These are phyloP conservation scores for Spathaspora girioi DNA, from an alignment of 805 yeast species.

Conservation along the genomic window DNA sequence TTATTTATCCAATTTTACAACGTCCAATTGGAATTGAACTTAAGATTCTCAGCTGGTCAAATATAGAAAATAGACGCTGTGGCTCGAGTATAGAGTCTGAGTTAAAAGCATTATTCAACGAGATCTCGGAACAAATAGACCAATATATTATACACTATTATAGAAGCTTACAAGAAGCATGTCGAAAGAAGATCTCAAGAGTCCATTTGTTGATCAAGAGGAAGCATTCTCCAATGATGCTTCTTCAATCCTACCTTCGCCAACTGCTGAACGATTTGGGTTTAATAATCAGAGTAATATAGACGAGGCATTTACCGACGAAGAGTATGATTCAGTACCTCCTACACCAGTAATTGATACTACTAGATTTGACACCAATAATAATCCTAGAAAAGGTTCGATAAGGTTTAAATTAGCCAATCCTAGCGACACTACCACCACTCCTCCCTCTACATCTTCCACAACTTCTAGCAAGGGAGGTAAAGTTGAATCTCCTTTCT, in stretches of 20 bases:
- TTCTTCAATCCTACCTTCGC: slow-evolving; percentile 6
- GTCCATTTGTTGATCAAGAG: slow-evolving; percentile 10
- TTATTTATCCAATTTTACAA: too few species aligned
- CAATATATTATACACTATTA: too few species aligned
- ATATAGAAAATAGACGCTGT: neutral
- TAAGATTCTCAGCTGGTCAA: neutral
- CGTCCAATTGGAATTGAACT: neutral
- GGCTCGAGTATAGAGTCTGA: neutral
- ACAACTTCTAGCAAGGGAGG: slow-evolving; percentile 2
- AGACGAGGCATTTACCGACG: slow-evolving; percentile 16
- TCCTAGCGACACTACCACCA: slow-evolving; percentile 4
- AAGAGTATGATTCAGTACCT: slow-evolving; percentile 11
- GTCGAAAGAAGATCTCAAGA: slow-evolving; percentile 5
- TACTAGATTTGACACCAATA: slow-evolving; percentile 4
- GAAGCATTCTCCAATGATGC: slow-evolving; percentile 5
- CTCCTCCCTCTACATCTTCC: slow-evolving; percentile 1
- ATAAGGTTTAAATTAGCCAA: slow-evolving; percentile 30
- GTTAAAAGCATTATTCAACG: neutral
- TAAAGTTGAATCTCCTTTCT: slow-evolving; percentile 23
- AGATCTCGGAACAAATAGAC: neutral
- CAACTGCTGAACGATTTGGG: slow-evolving; percentile 1
- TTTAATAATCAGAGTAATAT: slow-evolving; percentile 10
- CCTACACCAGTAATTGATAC: slow-evolving; percentile 7
- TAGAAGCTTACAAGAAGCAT: neutral
- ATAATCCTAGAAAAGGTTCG: slow-evolving; percentile 15